Evolutionary conservation across 805 yeast genomes (phyloP).

Genomic region (Priceomyces carsonii): DNA sequence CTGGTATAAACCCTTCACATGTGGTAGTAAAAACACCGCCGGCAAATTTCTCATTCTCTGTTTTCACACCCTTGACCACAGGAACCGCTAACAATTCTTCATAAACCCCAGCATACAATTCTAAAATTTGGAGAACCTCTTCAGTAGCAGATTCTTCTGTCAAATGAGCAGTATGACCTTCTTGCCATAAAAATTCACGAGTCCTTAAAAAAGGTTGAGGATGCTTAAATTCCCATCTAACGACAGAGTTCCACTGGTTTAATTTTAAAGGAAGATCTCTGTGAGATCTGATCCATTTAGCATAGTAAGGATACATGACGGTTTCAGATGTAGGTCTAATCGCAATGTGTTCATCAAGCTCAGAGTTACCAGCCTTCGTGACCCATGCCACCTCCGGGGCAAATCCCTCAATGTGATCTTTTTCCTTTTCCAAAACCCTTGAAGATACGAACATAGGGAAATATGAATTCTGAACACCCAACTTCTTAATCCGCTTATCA

Average conservation of each 20-base stretch:
- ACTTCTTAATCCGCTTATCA: conserved; percentile 71
- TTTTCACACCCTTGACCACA: conserved; percentile 90
- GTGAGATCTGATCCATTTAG: conserved; percentile 98
- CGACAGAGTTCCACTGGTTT: conserved; percentile 99
- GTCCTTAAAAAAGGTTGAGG: conserved; percentile 99
- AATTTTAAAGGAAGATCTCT: conserved; percentile 95
- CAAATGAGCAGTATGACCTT: conserved; percentile 98
- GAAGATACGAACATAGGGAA: conserved; percentile 98
- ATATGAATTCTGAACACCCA: conserved; percentile 93
- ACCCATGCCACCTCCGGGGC: conserved; percentile 99
- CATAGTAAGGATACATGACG: conserved; percentile 99
- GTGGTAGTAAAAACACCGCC: conserved; percentile 97
- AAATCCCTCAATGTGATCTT: conserved; percentile 98
- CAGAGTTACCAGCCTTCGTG: conserved; percentile 91
- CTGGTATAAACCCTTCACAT: conserved; percentile 93
- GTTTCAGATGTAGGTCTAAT: conserved; percentile 99
- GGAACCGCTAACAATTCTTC: conserved; percentile 96
- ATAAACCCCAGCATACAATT: conserved; percentile 81
- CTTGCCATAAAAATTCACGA: conserved; percentile 99
- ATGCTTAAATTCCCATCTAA: conserved; percentile 99
- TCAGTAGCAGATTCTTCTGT: conserved; percentile 75
- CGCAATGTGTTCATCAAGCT: conserved; percentile 96
- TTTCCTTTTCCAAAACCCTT: conserved; percentile 92
- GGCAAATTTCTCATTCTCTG: conserved; percentile 97
- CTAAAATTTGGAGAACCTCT: conserved; percentile 86